Percentiles rank a stretch among this genome's conserved stretches.
Conservation (phyloP, 176 grass and related monocot genomes). For the Dendrocalamus sinicus region DNA sequence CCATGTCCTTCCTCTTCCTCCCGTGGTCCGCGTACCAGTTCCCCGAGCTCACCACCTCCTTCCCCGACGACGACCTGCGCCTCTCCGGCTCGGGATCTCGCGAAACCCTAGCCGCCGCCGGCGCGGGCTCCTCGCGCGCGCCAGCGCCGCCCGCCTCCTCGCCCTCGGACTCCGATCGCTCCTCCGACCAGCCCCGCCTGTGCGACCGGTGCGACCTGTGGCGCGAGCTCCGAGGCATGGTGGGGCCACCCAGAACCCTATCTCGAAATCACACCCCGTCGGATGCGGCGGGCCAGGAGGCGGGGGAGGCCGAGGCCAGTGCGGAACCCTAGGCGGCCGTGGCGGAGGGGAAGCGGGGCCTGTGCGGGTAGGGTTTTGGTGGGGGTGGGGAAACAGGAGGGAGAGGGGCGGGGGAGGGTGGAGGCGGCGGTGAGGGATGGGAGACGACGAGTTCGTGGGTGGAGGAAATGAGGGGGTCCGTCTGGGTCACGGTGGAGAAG, state of each 20-base stretch:
- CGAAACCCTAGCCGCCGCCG: slow-evolving; percentile 67
- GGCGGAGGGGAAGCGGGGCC: not conserved
- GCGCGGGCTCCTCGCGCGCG: slow-evolving; percentile 53
- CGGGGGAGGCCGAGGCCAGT: slow-evolving; percentile 12
- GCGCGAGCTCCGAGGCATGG: slow-evolving; percentile 89
- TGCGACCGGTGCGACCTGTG: slow-evolving; percentile 91
- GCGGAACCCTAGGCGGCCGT: slow-evolving; percentile 39
- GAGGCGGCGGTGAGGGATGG: slow-evolving; percentile 51
- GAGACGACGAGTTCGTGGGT: slow-evolving; percentile 64
- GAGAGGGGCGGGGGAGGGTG: not conserved
- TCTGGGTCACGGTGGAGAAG: slow-evolving; percentile 7
- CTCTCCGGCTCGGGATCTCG: slow-evolving; percentile 81
- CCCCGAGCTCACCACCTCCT: slow-evolving; percentile 61
- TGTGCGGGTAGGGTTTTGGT: slow-evolving; percentile 53
- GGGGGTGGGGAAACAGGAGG: not conserved
- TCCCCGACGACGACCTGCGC: slow-evolving; percentile 62
- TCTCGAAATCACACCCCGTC: slow-evolving; percentile 30
- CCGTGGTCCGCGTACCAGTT: slow-evolving; percentile 68
- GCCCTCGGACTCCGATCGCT: slow-evolving; percentile 83
- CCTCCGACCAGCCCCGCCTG: slow-evolving; percentile 67
- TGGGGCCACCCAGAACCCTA: slow-evolving; percentile 48
- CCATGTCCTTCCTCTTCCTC: slow-evolving; percentile 84
- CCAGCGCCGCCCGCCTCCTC: slow-evolving; percentile 54
- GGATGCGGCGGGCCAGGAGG: slow-evolving; percentile 32
- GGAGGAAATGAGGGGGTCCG: slow-evolving; percentile 42